Percentiles rank a stretch among this genome's conserved stretches.
These are phyloP conservation scores for Trichoderma gamsii DNA, from an alignment of 495 filamentous ascomycete species.

Conservation along the genomic window DNA sequence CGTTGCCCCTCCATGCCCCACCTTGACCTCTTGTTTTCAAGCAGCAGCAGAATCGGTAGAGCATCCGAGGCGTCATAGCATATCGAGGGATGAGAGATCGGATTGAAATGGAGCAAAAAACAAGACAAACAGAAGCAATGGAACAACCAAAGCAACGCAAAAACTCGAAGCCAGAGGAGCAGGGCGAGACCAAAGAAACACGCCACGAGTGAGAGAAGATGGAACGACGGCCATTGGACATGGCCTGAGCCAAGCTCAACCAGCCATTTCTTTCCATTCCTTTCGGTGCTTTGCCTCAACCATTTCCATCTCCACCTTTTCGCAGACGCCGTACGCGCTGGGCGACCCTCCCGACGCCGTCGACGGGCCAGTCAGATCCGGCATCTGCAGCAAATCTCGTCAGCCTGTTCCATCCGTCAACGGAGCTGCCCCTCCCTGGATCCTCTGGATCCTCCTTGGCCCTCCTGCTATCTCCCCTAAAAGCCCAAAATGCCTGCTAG, in stretches of 20 bases:
- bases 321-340: not conserved
- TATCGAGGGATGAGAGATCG: not conserved
- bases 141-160: not conserved
- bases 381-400: not conserved
- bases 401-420: not conserved
- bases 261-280: too few species aligned
- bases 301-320: not conserved
- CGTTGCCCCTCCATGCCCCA: constrained; percentile 13
- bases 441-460: not conserved
- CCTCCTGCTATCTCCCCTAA: not conserved
- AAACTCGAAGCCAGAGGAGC: too few species aligned
- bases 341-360: not conserved
- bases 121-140: not conserved
- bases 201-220: too few species aligned
- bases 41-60: not conserved
- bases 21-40: not conserved
- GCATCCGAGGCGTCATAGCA: not conserved
- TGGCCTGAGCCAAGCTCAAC: too few species aligned
- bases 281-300: not conserved
- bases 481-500: too few species aligned
- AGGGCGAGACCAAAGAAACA: too few species aligned
- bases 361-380: not conserved
- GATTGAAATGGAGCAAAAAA: not conserved
- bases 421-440: constrained; percentile 12
- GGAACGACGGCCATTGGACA: too few species aligned